Conservation (phyloP, 73 alveolate genomes). For the Stentor coeruleus region DNA sequence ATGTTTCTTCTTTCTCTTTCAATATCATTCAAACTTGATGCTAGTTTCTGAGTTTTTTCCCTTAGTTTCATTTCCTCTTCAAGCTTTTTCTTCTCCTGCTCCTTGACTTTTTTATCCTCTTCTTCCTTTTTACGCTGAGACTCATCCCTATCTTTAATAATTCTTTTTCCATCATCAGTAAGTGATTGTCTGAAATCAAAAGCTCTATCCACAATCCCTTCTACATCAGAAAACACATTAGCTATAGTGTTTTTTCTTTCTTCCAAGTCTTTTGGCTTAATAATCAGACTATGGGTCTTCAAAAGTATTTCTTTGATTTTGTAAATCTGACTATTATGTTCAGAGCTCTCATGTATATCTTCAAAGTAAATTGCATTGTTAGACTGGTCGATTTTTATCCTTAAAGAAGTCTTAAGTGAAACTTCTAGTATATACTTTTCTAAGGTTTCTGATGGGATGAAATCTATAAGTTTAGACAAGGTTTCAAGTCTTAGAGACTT, state of each 20-base stretch:
- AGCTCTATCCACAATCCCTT: background rate
- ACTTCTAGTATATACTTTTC: slow-evolving; percentile 6
- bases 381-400: background rate
- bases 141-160: background rate
- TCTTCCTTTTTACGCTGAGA: background rate
- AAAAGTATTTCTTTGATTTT: background rate
- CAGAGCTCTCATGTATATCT: background rate
- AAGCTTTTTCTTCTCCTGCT: background rate
- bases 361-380: background rate
- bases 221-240: background rate
- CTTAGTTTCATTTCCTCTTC: background rate
- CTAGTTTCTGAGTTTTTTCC: background rate
- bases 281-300: background rate
- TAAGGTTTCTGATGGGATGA: background rate
- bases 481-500: background rate
- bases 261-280: background rate
- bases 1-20: background rate
- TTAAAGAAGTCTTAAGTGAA: background rate
- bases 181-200: background rate
- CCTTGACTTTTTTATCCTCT: slow-evolving; percentile 3
- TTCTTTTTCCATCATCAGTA: background rate
- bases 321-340: background rate
- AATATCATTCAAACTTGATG: background rate
- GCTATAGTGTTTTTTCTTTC: background rate
- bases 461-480: background rate